phyloP scores from a whole-genome alignment of 352 stramenopile species.

The Phytophthora tubulina region DNA sequence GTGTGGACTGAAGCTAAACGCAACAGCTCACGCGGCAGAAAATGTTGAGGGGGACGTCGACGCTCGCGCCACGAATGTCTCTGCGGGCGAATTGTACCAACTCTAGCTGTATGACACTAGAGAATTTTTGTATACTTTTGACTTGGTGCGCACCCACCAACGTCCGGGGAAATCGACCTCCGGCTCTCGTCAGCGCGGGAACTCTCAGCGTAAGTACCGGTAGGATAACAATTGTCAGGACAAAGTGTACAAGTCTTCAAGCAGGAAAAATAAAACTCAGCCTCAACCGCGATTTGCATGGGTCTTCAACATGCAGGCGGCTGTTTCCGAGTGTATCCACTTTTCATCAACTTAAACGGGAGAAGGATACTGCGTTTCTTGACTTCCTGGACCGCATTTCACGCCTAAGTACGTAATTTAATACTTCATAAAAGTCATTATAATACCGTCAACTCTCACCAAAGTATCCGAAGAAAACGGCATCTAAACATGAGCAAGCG shows the following conservation, averaged over 20 bases:
- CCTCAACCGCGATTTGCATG: slow-evolving; percentile 21
- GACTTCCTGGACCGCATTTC: background rate
- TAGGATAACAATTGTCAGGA: background rate
- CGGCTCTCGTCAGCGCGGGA: slow-evolving; percentile 15
- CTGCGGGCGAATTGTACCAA: background rate
- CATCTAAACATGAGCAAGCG: slow-evolving; percentile 20
- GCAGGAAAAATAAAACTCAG: slow-evolving; percentile 12
- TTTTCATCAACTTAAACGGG: slow-evolving; percentile 19
- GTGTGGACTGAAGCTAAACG: slow-evolving; percentile 31
- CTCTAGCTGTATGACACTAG: background rate
- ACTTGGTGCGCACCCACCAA: slow-evolving; percentile 27
- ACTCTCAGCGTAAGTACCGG: background rate
- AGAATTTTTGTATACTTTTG: slow-evolving; percentile 12
- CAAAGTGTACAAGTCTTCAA: background rate
- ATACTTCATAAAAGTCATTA: background rate
- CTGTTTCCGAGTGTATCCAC: slow-evolving; percentile 23
- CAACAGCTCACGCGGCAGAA: slow-evolving; percentile 20
- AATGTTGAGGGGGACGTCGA: background rate
- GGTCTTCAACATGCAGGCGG: slow-evolving; percentile 25
- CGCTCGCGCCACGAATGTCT: slow-evolving; percentile 20
- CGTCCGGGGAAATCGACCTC: slow-evolving; percentile 5
- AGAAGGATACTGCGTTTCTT: slow-evolving; percentile 2
- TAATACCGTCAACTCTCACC: background rate
- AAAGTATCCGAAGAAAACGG: slow-evolving; percentile 17
- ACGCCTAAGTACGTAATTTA: background rate